phyloP scores from a whole-genome alignment of 1,284 basidiomycete genomes.

The Singerocomus rubriflavus region DNA sequence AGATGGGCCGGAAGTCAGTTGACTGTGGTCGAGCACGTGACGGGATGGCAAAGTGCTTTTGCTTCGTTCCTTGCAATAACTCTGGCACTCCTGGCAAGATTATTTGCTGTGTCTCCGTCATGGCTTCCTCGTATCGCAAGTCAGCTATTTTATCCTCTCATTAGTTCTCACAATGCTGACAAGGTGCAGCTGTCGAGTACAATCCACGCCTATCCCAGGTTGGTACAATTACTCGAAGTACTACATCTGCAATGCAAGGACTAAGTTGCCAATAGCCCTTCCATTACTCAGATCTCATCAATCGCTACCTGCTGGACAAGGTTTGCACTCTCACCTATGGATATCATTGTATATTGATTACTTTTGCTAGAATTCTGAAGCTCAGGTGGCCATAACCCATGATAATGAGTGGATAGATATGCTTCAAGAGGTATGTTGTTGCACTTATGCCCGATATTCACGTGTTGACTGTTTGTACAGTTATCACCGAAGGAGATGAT shows the following conservation, averaged over 20 bases:
- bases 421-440: not conserved
- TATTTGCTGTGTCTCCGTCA: not conserved
- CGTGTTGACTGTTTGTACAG: not conserved
- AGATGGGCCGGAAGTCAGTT: not conserved
- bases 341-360: not conserved
- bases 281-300: conserved; percentile 2
- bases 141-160: not conserved
- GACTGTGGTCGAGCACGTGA: not conserved
- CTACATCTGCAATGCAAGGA: not conserved
- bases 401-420: not conserved
- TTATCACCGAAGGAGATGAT: not conserved
- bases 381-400: conserved; percentile 1
- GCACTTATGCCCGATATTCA: not conserved
- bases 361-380: not conserved
- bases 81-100: not conserved
- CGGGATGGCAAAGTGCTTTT: not conserved
- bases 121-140: not conserved
- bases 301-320: conserved; percentile 4
- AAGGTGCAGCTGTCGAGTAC: not conserved
- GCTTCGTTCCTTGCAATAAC: not conserved
- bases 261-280: not conserved
- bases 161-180: not conserved
- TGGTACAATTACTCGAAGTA: not conserved
- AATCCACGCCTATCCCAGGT: not conserved
- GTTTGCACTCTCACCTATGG: not conserved